Base-by-base conservation (phyloP, 148 eudicot species). In the Chenopodium formosanum region DNA sequence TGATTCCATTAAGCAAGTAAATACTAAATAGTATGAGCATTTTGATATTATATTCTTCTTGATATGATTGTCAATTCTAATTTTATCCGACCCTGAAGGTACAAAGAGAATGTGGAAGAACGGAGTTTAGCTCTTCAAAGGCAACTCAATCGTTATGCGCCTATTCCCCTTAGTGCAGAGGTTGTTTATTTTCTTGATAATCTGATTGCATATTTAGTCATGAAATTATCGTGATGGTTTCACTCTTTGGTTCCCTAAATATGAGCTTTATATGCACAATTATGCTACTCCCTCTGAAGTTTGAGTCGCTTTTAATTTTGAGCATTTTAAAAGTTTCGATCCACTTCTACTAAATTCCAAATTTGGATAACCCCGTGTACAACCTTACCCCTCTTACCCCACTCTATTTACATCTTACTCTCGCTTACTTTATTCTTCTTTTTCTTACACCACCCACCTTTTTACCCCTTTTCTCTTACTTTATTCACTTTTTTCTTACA, bases 121-220 rank as follows among this genome's bases (percentile, higher is more conserved):
- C 91, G 88, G 53, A 89, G 92, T 89, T 87, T 87, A 85, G 76
- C 77, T 84, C 88, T 96, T 76, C 92, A 92, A 79, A 90, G 89
- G 83, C 91, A 91, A 85, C 91, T 96, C 66, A 84, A 83, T 81
- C 95, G 99, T 76, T 96, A 94, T 89, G 92, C 97, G 66, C 81
- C 84, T 47, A 86, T 94, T 46, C 87, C 94, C 62, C 95, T 94
- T 37, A 67, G 34, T 81, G 94, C 95, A 78, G 98, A 96, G 91
- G 98, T 93, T 84, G 76, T 81, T 16, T 37, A 19, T 62, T 48
- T 52, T 64, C 81, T 78, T 83, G 56, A 60, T n/a, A 46, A n/a
- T 80, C 79, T 77, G 40, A 47, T 72, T 17, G 12, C 23, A 56
- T 32, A 52, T 67, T 56, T 19, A 56, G 40, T 44, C 22, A 31